Base-by-base conservation (phyloP, 2,329 filamentous ascomycete species). In the Aspergillus unguis region DNA sequence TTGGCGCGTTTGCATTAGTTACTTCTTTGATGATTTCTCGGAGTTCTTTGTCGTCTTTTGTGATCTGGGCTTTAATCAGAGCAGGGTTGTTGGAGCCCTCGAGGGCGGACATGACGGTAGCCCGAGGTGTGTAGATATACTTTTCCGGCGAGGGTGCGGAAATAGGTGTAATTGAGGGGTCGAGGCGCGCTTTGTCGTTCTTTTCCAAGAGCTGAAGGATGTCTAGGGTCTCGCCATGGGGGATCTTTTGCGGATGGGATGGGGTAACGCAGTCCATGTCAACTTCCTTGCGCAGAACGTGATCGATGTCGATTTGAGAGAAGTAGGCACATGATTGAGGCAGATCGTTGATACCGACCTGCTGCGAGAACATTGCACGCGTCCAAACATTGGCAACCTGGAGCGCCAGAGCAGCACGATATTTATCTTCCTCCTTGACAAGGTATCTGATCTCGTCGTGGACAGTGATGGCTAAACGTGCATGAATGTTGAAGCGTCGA, bases 361-460 rank as follows among this genome's bases (percentile, higher is more conserved):
- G 94, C 71, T 99, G 91, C 0, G 88, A 84, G 70, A 99, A 99
- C 88, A 99, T 96, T 58, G 92, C 92, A 46, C 94, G 82, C 0
- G 95, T 99, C 94, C 94, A 99, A 23, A 99, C 72, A 66, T 99
- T 99, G 53, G 92, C 85, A 6, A 99, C 81, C 70, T 99, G 94
- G 9, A 99, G 77, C 1, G 95, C 94, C 85, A 99, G 88, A 8
- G 92, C 92, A 2, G 88, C 85, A 37, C 88, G 84, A 65, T 97
- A 99, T 64, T 87, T 89, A 72, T 99, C 91, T 55, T 88, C 78
- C 2, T 92, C 81, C 64, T 86, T 86, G 38, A 96, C 91, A 0
- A 99, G 80, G 65, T 99, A 99, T 11, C 94, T 83, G 57, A 99
- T 97, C 72, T 99, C 95, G 65, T 99, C 95, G 68, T 99, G 94